Evolutionary conservation across 768 basidiomycete genomes (phyloP), one percentile per base, ranked within the genome.

Genomic region (Lentinula sp.): DNA sequence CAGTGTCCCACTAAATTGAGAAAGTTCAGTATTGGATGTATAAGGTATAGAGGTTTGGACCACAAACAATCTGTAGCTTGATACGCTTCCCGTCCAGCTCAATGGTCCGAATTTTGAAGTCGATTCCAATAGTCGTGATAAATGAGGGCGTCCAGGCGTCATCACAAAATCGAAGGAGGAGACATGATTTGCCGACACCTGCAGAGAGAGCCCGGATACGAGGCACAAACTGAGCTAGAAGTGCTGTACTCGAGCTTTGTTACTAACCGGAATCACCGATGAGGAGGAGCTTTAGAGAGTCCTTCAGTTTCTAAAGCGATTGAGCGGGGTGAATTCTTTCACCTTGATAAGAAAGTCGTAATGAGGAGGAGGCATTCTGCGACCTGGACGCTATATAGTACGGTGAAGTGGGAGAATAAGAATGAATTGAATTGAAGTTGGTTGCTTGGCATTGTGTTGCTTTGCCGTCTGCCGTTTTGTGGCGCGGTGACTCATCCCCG

Each of bases 71-170:
- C 75, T 98, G 96, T n/a, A 98, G 84, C 77, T 98, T 98, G 73
- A 98, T 95, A 49, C 93, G 86, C 78, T 98, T 98, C 43, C 96
- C 96, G 68, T 98, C 96, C 54, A 98, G 83, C 74, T 98, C 95
- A 72, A 98, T 98, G 56, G 95, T 98, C 37, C 96, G 88, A 76
- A 98, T 98, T 88, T 95, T 96, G 83, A 97, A 97, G 84, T 97
- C 95, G 67, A 98, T 95, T 62, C 96, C 97, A 74, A 99, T 99
- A 61, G 97, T 99, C 61, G 95, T 98, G 76, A 98, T 98, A 80
- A 98, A 98, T 48, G 92, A 95, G 52, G 95, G 95, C 37, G 97
- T 98, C 95, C 95, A 99, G 65, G 95, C 92, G 76, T 99, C 97
- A 79, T 98, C 97, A 73, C 95, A 98, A 85, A 99, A 99, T 65